Base-by-base conservation (phyloP, 805 yeast species). In the Tetrapisispora nanseiensis region DNA sequence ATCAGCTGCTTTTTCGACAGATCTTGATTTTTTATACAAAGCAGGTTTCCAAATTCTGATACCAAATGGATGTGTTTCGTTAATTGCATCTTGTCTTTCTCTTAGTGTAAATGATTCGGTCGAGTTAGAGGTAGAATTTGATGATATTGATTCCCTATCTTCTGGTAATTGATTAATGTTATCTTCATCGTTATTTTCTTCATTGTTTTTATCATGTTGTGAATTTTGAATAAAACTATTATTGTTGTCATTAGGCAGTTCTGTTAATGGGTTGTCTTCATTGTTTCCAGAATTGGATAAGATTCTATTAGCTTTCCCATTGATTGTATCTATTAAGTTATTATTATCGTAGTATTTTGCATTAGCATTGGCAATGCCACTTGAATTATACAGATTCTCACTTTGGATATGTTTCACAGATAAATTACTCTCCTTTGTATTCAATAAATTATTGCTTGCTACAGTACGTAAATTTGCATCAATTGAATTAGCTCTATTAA, bases 21-120 rank as follows among this genome's bases (percentile, higher is more conserved):
- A 85, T 55, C 98, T 78, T 45, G 75, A 74, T 62, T 92, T 92
- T 61, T 92, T 92, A 65, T 92, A 92, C 43, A 92, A 68, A 2
- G 97, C 96, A 1, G 98, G 98, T 57, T 92, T 92, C 98, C 98
- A 92, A 54, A 92, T 86, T 61, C 95, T 82, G 36, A 92, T 90
- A 72, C 98, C 98, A 56, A 92, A 92, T 0, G 98, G 98, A 68
- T 92, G 98, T 4, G 97, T 87, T 40, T 84, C 80, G 58, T 92
- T 92, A 58, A 92, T 92, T 13, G 98, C 98, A 52, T 85, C 89
- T 62, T 92, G 98, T 50, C 97, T 78, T 51, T 89, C 95, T 46
- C 92, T 72, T 42, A 90, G 70, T 4, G 95, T 92, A 58, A 84
- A 81, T 5, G 95, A 82, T 61, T 90, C 97, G 22, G 76, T 58